Conservation (phyloP, 2,329 filamentous ascomycete species). For the Hawksworthiomyces lignivorus region DNA sequence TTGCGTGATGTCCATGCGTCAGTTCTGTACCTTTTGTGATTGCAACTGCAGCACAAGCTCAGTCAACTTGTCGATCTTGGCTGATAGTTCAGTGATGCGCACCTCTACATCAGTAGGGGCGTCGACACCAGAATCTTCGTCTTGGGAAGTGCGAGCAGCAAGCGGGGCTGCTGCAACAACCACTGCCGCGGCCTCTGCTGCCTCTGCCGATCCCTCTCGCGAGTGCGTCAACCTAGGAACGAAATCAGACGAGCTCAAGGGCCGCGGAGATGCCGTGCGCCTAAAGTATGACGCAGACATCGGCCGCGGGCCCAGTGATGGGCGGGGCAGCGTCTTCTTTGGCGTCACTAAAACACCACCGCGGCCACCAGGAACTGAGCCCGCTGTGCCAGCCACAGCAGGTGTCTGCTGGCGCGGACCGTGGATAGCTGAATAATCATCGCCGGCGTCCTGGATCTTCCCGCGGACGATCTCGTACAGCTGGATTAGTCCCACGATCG, state of each 20-base stretch:
- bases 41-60: constrained; percentile 40
- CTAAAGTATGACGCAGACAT: constrained; percentile 6
- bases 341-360: neutral
- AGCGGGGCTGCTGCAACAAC: neutral
- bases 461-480: constrained; percentile 52
- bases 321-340: constrained; percentile 7
- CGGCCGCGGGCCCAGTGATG: constrained; percentile 1
- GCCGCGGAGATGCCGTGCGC: neutral
- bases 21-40: neutral
- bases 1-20: too few relatives aligned
- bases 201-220: neutral
- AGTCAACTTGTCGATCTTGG: constrained; percentile 53
- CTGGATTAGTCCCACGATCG: constrained; percentile 62
- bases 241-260: constrained; percentile 10
- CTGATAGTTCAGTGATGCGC: constrained; percentile 45
- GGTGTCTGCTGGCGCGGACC: constrained; percentile 28
- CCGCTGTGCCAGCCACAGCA: neutral
- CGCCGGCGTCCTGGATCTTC: constrained; percentile 25
- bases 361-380: neutral
- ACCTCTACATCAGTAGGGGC: constrained; percentile 22
- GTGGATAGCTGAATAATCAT: constrained; percentile 41
- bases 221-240: neutral
- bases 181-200: neutral
- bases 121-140: constrained; percentile 16
- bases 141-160: neutral